Evolutionary conservation across 2,329 filamentous ascomycete genomes (phyloP), one percentile per base, ranked within the genome.

Genomic region (Penicillium glabrum): DNA sequence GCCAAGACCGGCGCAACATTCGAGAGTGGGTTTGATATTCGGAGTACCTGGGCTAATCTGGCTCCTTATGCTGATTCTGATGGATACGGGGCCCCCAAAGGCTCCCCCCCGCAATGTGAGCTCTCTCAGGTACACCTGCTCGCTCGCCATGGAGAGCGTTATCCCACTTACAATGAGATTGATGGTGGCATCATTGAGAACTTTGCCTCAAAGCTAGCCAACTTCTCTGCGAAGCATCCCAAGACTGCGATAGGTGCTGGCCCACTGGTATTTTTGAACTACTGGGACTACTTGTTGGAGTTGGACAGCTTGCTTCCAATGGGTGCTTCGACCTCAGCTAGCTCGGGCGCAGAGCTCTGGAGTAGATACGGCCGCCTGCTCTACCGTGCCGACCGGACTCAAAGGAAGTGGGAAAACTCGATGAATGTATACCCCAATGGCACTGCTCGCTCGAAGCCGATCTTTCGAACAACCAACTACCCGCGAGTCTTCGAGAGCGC

Each of bases 31-130:
- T 73, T 73, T 56, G 67, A 72, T 54, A 68, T 71, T 51, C 67
- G 57, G 13, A 60, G 53, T 8, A 67, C 61, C 59, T 73, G 70
- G 70, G 69, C 57, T 2, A 73, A 72, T 35, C 60, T 72, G 5
- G 68, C 65, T 45, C 70, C 70, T 13, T 73, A 71, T 45, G 60
- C 62, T 10, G 66, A 69, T 8, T 59, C 66, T 1, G 46, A 53
- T 19, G 35, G 35, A 46, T 73, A 72, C 49, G 52, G 57, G 5
- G 27, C 69, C 8, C 56, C 68, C 9, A 68, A 66, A 8, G 82
- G 81, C 29, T 77, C 84, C 14, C 83, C 83, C 83, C 1, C 71
- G 77, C 81, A 80, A 21, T 86, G 83, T 69, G 81, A 83, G 66
- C 70, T 85, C 50, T 79, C 82, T 58, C 81, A 84, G 66, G 81